phyloP scores from a whole-genome alignment of 1,139 yeast genomes.

The Suhomyces maxii region DNA sequence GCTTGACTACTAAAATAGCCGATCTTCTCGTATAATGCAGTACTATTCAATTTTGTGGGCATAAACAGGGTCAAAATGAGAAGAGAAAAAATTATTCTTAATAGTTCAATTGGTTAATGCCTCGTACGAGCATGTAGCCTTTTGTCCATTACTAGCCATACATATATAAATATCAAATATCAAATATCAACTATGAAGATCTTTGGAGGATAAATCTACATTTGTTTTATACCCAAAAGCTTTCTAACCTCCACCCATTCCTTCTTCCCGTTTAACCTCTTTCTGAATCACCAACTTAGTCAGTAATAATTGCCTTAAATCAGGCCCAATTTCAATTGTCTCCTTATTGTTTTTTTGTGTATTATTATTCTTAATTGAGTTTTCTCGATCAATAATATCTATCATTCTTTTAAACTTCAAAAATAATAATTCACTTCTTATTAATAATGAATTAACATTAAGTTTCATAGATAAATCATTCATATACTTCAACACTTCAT shows the following conservation, averaged over 20 bases:
- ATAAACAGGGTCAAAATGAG: too few relatives aligned
- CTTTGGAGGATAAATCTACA: neutral
- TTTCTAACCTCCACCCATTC: conserved; percentile 44
- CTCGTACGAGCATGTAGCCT: too few relatives aligned
- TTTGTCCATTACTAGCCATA: too few relatives aligned
- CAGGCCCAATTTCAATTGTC: conserved; percentile 37
- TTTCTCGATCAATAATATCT: conserved; percentile 68
- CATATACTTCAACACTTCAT: conserved; percentile 89
- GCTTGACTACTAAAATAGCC: too few relatives aligned
- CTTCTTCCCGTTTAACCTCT: conserved; percentile 57
- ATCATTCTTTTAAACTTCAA: conserved; percentile 77
- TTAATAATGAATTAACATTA: conserved; percentile 70
- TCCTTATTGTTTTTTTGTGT: conserved; percentile 8
- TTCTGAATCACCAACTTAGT: conserved; percentile 62
- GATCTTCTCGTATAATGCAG: too few relatives aligned
- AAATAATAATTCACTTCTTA: conserved; percentile 80
- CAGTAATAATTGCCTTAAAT: conserved; percentile 59
- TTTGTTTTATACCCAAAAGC: neutral
- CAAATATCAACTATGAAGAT: too few relatives aligned
- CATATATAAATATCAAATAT: too few relatives aligned
- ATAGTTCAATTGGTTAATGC: too few relatives aligned
- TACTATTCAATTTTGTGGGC: too few relatives aligned
- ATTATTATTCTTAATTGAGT: conserved; percentile 23
- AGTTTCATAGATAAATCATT: conserved; percentile 81
- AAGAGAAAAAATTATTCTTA: too few relatives aligned